Percentiles rank a stretch among this genome's conserved stretches.
phyloP scores from a whole-genome alignment of 164 flowering plant species.

The Tetracentron sinense region DNA sequence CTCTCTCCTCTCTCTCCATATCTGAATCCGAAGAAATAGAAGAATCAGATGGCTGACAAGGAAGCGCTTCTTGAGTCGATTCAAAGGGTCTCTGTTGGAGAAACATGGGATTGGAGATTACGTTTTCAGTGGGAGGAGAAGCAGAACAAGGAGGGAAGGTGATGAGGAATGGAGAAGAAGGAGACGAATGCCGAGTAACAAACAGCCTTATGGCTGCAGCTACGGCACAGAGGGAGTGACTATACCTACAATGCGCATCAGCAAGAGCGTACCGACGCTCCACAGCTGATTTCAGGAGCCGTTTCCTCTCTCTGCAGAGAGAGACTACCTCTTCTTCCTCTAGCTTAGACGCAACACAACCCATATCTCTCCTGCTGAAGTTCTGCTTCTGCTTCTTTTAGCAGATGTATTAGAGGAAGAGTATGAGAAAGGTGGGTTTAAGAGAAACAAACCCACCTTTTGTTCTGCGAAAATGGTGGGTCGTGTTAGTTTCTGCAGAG shows the following conservation, averaged over 20 bases:
- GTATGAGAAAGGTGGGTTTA: no score
- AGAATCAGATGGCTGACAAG: constrained; percentile 28
- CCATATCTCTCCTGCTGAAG: constrained; percentile 24
- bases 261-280: constrained; percentile 41
- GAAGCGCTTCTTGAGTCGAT: constrained; percentile 38
- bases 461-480: no score
- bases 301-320: constrained; percentile 41
- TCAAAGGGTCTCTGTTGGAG: constrained; percentile 53
- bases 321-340: constrained; percentile 39
- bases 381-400: no score
- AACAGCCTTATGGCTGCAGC: constrained; percentile 46
- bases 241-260: constrained; percentile 43
- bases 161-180: constrained; percentile 34
- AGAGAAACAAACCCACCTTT: no score
- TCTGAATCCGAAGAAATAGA: constrained; percentile 31
- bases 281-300: constrained; percentile 38
- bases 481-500: no score
- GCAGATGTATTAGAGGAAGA: no score
- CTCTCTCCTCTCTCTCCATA: constrained; percentile 36
- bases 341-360: constrained; percentile 37
- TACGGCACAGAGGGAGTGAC: constrained; percentile 40
- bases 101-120: constrained; percentile 55
- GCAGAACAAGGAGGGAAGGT: constrained; percentile 28
- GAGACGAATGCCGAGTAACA: constrained; percentile 42
- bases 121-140: constrained; percentile 26